Evolutionary conservation across 2,329 filamentous ascomycete genomes (phyloP), one percentile per base, ranked within the genome.

Genomic region (Pseudogymnoascus sp.): DNA sequence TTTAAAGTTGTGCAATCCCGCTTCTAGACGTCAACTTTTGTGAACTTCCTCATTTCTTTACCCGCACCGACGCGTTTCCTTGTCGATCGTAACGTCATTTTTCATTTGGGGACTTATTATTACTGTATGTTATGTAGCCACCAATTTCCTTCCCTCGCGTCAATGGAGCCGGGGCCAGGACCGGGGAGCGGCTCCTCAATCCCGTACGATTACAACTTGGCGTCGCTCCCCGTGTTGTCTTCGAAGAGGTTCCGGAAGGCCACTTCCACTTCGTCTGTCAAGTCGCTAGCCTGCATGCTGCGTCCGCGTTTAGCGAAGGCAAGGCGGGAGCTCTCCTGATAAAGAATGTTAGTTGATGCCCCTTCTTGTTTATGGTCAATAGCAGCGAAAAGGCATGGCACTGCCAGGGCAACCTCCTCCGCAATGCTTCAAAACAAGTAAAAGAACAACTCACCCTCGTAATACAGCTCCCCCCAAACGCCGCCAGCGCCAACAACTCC

Each of bases 261-360:
- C 23, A 79, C 79, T 70, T 96, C 89, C 8, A 97, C 89, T 75
- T 96, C 88, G 19, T 92, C 91, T 0, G 92, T 96, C 72, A 97
- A 77, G 75, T 97, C 92, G 67, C 89, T 91, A 0, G 92, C 92
- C 78, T 97, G 92, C 72, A 97, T 77, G 70, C 89, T 90, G 66
- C 92, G 83, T 0, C 92, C 92, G 71, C 87, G 90, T 74, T 92
- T 90, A 69, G 84, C 80, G 75, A 95, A 99, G 0, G 94, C 94
- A 64, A 92, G 78, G 59, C 91, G 84, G 19, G 93, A 97, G 72
- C 89, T 96, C 73, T 96, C 84, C 83, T 84, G 49, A 33, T 22
- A 52, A 55, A 25, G 35, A 19, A 33, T 55, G 55, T 16, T 19
- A 23, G 16, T n/a, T 38, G 2, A 45, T 52, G 3, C 19, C 30